A percentile compares a stretch with the other conserved stretches of the same genome.
Evolutionary conservation across 768 basidiomycete species (phyloP).

Genomic region (Psilocybe azurescens): DNA sequence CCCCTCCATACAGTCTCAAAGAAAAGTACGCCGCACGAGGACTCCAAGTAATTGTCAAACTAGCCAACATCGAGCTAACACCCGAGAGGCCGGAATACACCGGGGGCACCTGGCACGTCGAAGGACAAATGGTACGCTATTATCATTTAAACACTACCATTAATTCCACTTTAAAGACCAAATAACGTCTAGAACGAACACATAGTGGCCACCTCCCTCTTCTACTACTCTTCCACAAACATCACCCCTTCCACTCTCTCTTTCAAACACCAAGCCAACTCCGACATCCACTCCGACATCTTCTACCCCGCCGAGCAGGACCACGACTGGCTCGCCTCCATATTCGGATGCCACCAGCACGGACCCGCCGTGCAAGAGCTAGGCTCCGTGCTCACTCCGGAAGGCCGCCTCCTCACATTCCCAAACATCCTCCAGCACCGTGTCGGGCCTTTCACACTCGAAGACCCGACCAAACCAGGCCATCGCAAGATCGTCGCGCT

Average conservation of each 20-base stretch:
- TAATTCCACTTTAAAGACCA: not conserved
- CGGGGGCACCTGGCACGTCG: constrained; percentile 35
- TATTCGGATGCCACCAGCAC: constrained; percentile 32
- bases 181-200: constrained; percentile 35
- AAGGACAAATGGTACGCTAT: constrained; percentile 29
- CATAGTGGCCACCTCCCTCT: constrained; percentile 35
- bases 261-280: constrained; percentile 26
- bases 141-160: too few relatives aligned
- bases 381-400: constrained; percentile 38
- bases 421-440: constrained; percentile 49
- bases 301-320: constrained; percentile 25
- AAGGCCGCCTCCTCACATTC: constrained; percentile 43
- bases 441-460: constrained; percentile 41
- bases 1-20: constrained; percentile 18
- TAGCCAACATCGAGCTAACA: constrained; percentile 35
- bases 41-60: constrained; percentile 32
- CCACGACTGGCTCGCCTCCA: constrained; percentile 30
- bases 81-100: constrained; percentile 33
- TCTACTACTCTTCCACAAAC: constrained; percentile 34
- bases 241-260: constrained; percentile 28
- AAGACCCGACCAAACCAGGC: constrained; percentile 42
- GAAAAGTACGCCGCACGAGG: constrained; percentile 13
- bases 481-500: constrained; percentile 49
- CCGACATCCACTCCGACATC: not conserved
- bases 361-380: constrained; percentile 32